Conservation (phyloP, 139 green algal genomes). For the Diplosphaera chodatii region DNA sequence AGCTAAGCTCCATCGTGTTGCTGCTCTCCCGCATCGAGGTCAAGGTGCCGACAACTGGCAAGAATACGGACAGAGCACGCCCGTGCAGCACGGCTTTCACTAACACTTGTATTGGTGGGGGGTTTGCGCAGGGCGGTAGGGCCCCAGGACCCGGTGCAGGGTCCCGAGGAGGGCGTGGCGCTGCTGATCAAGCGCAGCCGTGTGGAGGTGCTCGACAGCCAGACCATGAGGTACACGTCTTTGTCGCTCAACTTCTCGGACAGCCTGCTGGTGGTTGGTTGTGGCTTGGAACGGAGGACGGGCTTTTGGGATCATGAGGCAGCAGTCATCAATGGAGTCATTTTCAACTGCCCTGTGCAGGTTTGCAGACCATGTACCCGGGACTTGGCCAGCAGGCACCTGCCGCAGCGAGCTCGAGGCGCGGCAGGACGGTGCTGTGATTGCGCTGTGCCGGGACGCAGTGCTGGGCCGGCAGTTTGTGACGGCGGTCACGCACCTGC, state of each 20-base stretch:
- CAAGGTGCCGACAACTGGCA: too few relatives aligned
- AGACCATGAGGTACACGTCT: background rate
- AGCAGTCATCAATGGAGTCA: background rate
- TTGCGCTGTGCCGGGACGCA: background rate
- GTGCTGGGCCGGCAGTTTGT: background rate
- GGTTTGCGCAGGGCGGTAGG: background rate
- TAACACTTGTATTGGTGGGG: background rate
- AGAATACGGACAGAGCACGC: background rate
- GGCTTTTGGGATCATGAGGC: background rate
- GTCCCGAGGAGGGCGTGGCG: background rate
- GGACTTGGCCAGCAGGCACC: background rate
- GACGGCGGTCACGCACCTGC: background rate
- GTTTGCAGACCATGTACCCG: background rate
- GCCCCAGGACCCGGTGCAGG: background rate
- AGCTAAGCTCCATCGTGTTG: background rate
- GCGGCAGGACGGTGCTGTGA: background rate
- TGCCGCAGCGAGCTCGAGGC: background rate
- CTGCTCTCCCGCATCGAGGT: too few relatives aligned
- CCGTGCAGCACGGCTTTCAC: background rate
- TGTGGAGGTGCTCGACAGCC: background rate
- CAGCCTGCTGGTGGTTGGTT: too few relatives aligned
- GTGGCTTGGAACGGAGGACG: background rate
- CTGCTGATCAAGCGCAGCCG: background rate
- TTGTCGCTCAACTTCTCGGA: too few relatives aligned
- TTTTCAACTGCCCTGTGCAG: background rate